Base-by-base conservation (phyloP, 2,329 filamentous ascomycete genomes). In the Penicillium sp. region DNA sequence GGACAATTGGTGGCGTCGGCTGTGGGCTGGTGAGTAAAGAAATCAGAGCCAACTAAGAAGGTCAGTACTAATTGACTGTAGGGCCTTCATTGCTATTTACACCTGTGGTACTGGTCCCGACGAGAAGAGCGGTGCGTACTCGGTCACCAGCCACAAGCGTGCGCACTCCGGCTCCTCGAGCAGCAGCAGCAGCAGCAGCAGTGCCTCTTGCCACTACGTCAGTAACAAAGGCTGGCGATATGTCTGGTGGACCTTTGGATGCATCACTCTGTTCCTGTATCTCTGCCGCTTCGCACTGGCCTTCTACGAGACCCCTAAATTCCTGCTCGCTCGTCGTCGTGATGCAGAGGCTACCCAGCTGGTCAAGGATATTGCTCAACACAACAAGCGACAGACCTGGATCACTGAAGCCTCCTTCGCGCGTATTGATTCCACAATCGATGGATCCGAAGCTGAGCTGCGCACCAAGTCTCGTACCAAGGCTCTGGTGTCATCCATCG, bases 141-240 rank as follows among this genome's bases (percentile, higher is more conserved):
- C 47, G 0, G 29, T 37, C 8, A 42, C n/a, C 3, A 42, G 37
- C 37, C 9, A 21, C 21, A 49, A 49, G 22, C 47, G 47, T 9
- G 47, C 47, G 6, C 47, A 49, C 47, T 22, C 47, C 19, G 29
- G 31, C 31, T 35, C 47, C 29, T 45, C 52, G 8, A 48, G 48
- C 39, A 51, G 55, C 14, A 42, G 37, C 37, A 37, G 35, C 33
- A 37, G 33, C 2, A 42, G 35, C 26, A 52, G 54, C 48, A 58
- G 44, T 52, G 49, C 54, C 21, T 62, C 60, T 16, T 65, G 62
- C 43, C 63, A 64, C 48, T 64, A 64, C 48, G 63, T 63, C 19
- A 57, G 56, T 44, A 65, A 65, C 48, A 63, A 62, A 50, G 64
- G 64, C 29, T 66, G 64, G 64, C 62, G 64, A n/a, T 66, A 64